phyloP scores from a whole-genome alignment of 768 basidiomycete species.

The Pisolithus tinctorius region DNA sequence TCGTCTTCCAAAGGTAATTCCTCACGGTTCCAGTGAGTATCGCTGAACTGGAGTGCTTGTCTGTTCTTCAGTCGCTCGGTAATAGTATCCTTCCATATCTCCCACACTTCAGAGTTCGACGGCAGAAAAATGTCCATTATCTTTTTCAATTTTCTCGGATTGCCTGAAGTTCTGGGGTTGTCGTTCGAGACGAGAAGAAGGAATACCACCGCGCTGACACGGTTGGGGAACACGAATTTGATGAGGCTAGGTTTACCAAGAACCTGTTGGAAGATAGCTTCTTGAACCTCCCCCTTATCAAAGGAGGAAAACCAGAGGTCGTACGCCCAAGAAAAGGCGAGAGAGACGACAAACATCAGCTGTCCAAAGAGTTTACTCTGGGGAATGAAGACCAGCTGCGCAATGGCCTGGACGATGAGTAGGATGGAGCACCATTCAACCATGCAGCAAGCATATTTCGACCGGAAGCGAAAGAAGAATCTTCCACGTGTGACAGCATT shows the following conservation, averaged over 20 bases:
- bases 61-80: background rate
- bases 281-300: slow-evolving; percentile 20
- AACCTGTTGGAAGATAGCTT: background rate
- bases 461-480: background rate
- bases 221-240: slow-evolving; percentile 8
- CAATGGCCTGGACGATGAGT: too few relatives aligned
- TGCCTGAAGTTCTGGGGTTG: background rate
- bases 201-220: slow-evolving; percentile 8
- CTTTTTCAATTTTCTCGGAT: background rate
- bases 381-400: too few relatives aligned
- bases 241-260: slow-evolving; percentile 1
- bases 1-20: background rate
- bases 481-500: background rate
- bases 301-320: slow-evolving; percentile 25
- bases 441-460: background rate
- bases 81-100: too few relatives aligned
- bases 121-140: too few relatives aligned
- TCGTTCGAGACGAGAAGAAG: slow-evolving; percentile 2
- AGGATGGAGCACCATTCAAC: too few relatives aligned
- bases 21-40: too few relatives aligned
- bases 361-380: too few relatives aligned
- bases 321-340: slow-evolving; percentile 23
- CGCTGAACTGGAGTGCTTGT: background rate
- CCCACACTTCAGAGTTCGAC: too few relatives aligned
- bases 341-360: too few relatives aligned